Conservation (phyloP, 1,284 basidiomycete species). For the Leccinum pachyderme region DNA sequence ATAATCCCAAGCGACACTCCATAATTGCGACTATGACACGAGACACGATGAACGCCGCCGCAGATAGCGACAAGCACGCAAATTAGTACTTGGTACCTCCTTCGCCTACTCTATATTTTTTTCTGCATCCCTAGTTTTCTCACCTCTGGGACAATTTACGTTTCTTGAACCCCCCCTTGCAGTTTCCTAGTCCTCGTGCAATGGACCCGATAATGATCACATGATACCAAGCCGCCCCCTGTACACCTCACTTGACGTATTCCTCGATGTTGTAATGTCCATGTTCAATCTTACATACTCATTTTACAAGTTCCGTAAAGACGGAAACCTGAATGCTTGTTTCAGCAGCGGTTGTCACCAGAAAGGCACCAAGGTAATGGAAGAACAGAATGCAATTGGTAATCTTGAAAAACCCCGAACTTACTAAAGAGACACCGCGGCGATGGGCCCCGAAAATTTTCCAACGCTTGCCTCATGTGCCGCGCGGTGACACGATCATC, state of each 20-base stretch:
- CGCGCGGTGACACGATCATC: conserved; percentile 20
- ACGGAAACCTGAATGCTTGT: conserved; percentile 14
- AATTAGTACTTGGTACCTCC: not conserved
- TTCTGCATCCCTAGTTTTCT: conserved; percentile 8
- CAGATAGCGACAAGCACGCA: conserved; percentile 15
- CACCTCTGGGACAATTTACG: conserved; percentile 13
- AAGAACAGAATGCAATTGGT: conserved; percentile 20
- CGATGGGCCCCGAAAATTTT: conserved; percentile 19
- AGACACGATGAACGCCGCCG: conserved; percentile 27
- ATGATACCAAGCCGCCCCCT: conserved; percentile 9
- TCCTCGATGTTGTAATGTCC: conserved; percentile 23
- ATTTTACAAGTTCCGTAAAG: conserved; percentile 4
- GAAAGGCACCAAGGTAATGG: conserved; percentile 20
- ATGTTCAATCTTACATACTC: conserved; percentile 14
- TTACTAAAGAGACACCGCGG: conserved; percentile 30
- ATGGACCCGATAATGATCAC: conserved; percentile 19
- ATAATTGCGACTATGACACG: conserved; percentile 24
- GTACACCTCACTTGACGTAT: conserved; percentile 6
- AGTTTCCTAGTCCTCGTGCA: conserved; percentile 19
- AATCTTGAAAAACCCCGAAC: conserved; percentile 21
- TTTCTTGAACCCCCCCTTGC: conserved; percentile 5
- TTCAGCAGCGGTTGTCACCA: conserved; percentile 12
- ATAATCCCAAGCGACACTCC: conserved; percentile 31
- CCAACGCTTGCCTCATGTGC: conserved; percentile 8
- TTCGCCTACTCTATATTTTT: conserved; percentile 1